Evolutionary conservation across 2,329 filamentous ascomycete species (phyloP), one percentile per base, ranked within the genome.

Genomic region (Talaromyces sp.): DNA sequence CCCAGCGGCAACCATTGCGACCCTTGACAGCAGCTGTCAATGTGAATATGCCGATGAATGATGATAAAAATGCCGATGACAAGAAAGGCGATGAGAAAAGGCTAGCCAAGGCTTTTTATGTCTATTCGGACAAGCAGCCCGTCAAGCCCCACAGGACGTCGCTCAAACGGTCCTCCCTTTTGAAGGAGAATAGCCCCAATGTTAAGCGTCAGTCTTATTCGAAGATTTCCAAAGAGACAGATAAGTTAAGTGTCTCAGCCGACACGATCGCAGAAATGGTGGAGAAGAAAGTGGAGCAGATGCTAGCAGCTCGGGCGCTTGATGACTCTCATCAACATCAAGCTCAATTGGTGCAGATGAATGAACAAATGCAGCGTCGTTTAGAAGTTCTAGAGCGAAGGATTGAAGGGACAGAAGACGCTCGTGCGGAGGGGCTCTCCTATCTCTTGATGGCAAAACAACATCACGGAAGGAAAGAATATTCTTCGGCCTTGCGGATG

Each of bases 391-490:
- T 98, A 3, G 94, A 98, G 77, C 87, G 89, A 69, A 90, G 91
- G n/a, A 90, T 98, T 33, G 90, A 94, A 65, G 86, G 86, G 22
- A 86, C 85, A 54, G 91, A 93, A 43, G 92, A 96, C 71, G 82
- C 85, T 31, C 87, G 90, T 62, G 89, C 91, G 0, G 92, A 97
- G 68, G 95, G 94, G 0, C 78, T 98, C 33, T 90, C 92, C 11
- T 92, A 90, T 71, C 80, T 98, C 39, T 83, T 97, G n/a, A 92
- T 95, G 84, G 94, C 92, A 1, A 91, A 95, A 69, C 93, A 97
- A 75, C 91, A 96, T 73, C 93, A 93, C 73, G 91, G 92, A 61
- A 85, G 87, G 3, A 92, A 92, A 1, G 91, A 97, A 70, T 88
- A 96, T 61, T 82, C 81, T 3, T 90, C 87, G 39, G 92, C 93